Conservation (phyloP, 2,329 filamentous ascomycete species). For the Aspergillus texensis region DNA sequence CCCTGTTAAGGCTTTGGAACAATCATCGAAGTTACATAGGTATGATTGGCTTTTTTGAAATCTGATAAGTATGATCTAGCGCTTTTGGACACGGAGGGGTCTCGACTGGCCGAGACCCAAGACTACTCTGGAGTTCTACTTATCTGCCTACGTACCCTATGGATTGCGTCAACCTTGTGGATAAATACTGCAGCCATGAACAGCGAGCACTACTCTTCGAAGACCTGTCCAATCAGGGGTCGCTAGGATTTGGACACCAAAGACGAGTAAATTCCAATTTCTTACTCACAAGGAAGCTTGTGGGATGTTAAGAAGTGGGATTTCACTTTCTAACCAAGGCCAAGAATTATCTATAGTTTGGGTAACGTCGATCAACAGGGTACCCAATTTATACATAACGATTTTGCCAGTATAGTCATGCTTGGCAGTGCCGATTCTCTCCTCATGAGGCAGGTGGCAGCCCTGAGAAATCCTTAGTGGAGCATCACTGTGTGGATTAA, state of each 20-base stretch:
- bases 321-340: neutral
- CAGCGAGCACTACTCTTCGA: neutral
- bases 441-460: neutral
- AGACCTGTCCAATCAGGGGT: neutral
- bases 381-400: slow-evolving; percentile 8
- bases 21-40: neutral
- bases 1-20: neutral
- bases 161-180: slow-evolving; percentile 2
- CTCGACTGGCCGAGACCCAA: neutral
- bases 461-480: neutral
- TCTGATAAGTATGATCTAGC: neutral
- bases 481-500: neutral
- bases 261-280: neutral
- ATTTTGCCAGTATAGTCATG: neutral
- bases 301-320: neutral
- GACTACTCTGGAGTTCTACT: neutral
- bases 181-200: neutral
- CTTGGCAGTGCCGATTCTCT: slow-evolving; percentile 8
- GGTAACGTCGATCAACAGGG: slow-evolving; percentile 3
- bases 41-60: neutral
- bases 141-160: neutral
- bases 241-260: neutral
- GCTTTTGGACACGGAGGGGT: neutral
- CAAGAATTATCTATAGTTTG: slow-evolving; percentile 2
- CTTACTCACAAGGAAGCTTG: neutral